A percentile compares a stretch with the other conserved stretches of the same genome.
These are phyloP conservation scores for Arachnomyces sp. DNA, from an alignment of 2,329 filamentous ascomycete genomes.

Conservation along the genomic window DNA sequence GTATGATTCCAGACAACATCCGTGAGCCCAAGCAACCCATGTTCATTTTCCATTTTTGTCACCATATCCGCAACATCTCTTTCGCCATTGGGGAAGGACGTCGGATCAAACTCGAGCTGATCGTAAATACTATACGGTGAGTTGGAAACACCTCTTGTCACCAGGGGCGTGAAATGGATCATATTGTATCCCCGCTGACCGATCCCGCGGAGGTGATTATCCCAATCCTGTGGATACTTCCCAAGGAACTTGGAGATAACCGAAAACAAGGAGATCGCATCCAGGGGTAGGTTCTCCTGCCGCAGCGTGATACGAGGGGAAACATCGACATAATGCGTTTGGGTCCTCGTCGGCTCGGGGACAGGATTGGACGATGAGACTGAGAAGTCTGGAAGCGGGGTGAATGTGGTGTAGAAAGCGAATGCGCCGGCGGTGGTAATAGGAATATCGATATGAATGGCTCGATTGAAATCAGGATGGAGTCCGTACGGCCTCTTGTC, in stretches of 20 bases:
- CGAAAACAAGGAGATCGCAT: constrained; percentile 86
- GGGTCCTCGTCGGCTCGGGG: constrained; percentile 58
- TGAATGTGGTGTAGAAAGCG: constrained; percentile 89
- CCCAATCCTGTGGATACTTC: constrained; percentile 80
- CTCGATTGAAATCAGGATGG: constrained; percentile 84
- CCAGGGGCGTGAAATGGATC: constrained; percentile 95
- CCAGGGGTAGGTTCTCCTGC: constrained; percentile 66
- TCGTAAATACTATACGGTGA: constrained; percentile 97
- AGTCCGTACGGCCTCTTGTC: constrained; percentile 49
- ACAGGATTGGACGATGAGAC: constrained; percentile 42
- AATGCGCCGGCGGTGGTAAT: constrained; percentile 79
- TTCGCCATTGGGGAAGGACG: constrained; percentile 77
- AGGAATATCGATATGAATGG: constrained; percentile 81
- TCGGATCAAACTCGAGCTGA: constrained; percentile 77
- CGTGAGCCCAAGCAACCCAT: constrained; percentile 79
- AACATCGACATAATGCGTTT: constrained; percentile 87
- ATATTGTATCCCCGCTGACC: constrained; percentile 93
- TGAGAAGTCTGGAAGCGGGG: constrained; percentile 72
- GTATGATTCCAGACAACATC: constrained; percentile 99
- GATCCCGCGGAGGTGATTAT: constrained; percentile 80
- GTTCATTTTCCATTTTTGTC: constrained; percentile 71
- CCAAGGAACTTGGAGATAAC: constrained; percentile 98
- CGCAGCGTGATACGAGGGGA: constrained; percentile 71
- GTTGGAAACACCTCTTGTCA: constrained; percentile 80
- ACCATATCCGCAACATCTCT: constrained; percentile 71